These are phyloP conservation scores for Flaveria sonorensis DNA, from an alignment of 129 eudicot genomes.

Conservation along the genomic window DNA sequence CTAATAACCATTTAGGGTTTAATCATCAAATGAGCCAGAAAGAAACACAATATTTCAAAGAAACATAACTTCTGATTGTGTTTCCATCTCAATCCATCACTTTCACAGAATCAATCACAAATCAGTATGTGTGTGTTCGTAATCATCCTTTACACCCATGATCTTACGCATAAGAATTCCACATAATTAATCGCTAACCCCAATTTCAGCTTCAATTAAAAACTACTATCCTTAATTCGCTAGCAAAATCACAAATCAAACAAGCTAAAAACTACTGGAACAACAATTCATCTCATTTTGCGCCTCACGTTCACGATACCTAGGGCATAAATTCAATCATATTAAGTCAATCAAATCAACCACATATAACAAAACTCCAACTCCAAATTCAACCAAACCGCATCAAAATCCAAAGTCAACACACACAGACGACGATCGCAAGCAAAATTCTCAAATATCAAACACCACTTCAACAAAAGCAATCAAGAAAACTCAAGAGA, in stretches of 20 bases:
- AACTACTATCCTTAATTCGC: no score
- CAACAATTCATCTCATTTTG: neutral
- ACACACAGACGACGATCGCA: slow-evolving; percentile 28
- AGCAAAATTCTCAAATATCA: neutral
- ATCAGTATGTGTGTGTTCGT: neutral
- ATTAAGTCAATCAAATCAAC: slow-evolving; percentile 17
- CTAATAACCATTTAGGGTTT: neutral
- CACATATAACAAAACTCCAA: neutral
- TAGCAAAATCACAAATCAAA: neutral
- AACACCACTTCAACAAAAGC: neutral
- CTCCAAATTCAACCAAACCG: slow-evolving; percentile 19
- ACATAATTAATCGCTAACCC: slow-evolving; percentile 20
- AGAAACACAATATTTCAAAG: neutral
- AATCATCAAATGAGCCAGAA: neutral
- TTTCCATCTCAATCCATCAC: slow-evolving; percentile 8
- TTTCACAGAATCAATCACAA: slow-evolving; percentile 15
- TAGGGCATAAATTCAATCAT: slow-evolving; percentile 6
- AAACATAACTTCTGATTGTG: neutral
- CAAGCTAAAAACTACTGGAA: neutral
- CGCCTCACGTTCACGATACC: slow-evolving; percentile 13
- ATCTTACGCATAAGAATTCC: slow-evolving; percentile 10
- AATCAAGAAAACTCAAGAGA: neutral
- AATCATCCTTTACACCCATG: neutral
- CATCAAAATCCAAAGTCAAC: slow-evolving; percentile 31
- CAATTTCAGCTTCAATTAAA: slow-evolving; percentile 21